Evolutionary conservation across 805 yeast genomes (phyloP).

Genomic region (Kodamaea sagamina): DNA sequence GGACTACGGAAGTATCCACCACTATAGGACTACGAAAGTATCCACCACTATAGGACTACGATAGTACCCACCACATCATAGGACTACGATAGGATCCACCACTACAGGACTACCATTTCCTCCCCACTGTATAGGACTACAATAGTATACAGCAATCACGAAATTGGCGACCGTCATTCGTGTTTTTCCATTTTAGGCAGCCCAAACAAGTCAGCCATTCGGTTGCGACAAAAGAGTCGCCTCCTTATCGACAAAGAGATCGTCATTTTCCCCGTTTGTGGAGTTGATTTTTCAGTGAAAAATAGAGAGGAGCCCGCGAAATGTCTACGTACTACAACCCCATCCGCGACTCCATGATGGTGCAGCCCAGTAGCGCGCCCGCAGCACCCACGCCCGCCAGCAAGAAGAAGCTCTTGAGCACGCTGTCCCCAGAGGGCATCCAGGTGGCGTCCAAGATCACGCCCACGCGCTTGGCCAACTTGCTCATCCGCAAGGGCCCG

Average conservation of each 20-base stretch:
- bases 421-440: slow-evolving; percentile 84
- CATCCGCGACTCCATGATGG: slow-evolving; percentile 11
- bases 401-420: slow-evolving; percentile 47
- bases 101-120: no score
- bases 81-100: no score
- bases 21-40: no score
- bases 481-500: slow-evolving; percentile 77
- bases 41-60: no score
- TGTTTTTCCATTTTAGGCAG: slow-evolving; percentile 3
- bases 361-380: background rate
- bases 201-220: background rate
- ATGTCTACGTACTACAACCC: slow-evolving; percentile 13
- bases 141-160: no score
- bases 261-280: slow-evolving; percentile 1
- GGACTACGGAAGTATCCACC: no score
- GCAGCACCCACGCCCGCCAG: background rate
- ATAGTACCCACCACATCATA: no score
- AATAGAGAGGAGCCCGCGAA: background rate
- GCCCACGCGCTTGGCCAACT: slow-evolving; percentile 68
- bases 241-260: background rate
- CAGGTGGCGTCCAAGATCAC: slow-evolving; percentile 87
- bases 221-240: background rate
- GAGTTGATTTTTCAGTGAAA: slow-evolving; percentile 6
- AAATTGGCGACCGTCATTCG: background rate
- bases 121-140: no score